phyloP scores from a whole-genome alignment of 352 stramenopile species.

The Aphanomyces stellatus region DNA sequence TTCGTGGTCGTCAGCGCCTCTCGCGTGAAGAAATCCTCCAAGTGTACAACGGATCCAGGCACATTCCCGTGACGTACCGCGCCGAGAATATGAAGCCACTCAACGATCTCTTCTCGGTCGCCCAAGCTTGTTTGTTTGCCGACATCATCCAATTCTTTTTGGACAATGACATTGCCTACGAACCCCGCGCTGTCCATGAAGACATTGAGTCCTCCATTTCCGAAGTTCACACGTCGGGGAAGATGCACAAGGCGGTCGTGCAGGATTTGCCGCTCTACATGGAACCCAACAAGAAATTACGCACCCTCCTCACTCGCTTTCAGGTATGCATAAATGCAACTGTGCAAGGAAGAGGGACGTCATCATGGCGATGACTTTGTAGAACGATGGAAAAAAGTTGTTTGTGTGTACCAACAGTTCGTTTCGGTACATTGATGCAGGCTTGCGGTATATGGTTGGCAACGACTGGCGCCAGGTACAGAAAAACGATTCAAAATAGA shows the following conservation, averaged over 20 bases:
- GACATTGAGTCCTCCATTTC: constrained; percentile 84
- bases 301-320: constrained; percentile 73
- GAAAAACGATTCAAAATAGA: background rate
- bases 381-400: constrained; percentile 81
- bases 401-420: constrained; percentile 92
- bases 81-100: constrained; percentile 86
- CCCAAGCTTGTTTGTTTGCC: constrained; percentile 90
- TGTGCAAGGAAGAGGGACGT: too few species aligned
- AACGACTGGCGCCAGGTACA: constrained; percentile 72
- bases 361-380: constrained; percentile 12
- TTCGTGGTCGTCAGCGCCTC: constrained; percentile 79
- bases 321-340: too few species aligned
- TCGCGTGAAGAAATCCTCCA: constrained; percentile 72
- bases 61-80: constrained; percentile 72
- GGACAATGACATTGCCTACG: constrained; percentile 84
- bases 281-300: constrained; percentile 78
- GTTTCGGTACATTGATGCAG: constrained; percentile 90
- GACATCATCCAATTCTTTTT: constrained; percentile 92
- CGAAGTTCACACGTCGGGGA: constrained; percentile 85
- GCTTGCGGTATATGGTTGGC: constrained; percentile 89
- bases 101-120: constrained; percentile 91
- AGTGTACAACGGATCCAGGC: constrained; percentile 83
- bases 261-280: constrained; percentile 81
- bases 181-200: constrained; percentile 52
- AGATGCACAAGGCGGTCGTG: constrained; percentile 88